These are phyloP conservation scores for Pichia sp. DNA, from an alignment of 1,139 yeast genomes.

Conservation along the genomic window DNA sequence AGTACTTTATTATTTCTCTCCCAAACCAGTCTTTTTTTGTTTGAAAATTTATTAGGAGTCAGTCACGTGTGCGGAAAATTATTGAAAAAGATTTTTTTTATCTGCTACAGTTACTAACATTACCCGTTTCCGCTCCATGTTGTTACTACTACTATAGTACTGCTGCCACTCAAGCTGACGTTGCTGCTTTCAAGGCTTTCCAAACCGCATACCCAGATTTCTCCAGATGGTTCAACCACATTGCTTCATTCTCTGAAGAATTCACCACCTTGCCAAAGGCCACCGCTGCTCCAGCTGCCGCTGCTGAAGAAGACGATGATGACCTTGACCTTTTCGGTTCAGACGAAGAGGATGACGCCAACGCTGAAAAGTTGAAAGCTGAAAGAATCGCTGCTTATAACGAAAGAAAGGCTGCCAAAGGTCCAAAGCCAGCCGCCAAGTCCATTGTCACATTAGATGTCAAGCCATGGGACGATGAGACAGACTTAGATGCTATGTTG, in stretches of 20 bases:
- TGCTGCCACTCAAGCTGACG: slow-evolving; percentile 94
- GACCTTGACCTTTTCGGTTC: slow-evolving; percentile 96
- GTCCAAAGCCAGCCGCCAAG: slow-evolving; percentile 98
- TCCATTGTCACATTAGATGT: slow-evolving; percentile 94
- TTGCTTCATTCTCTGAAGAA: slow-evolving; percentile 86
- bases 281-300: slow-evolving; percentile 48
- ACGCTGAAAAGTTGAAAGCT: slow-evolving; percentile 94
- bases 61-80: slow-evolving; percentile 4
- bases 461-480: slow-evolving; percentile 99
- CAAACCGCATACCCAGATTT: slow-evolving; percentile 90
- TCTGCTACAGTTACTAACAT: not conserved
- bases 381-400: slow-evolving; percentile 97
- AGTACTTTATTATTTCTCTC: not conserved
- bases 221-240: slow-evolving; percentile 98
- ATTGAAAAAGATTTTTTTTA: not conserved
- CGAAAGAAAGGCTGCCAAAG: slow-evolving; percentile 95
- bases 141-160: slow-evolving; percentile 43
- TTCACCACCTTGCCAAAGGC: slow-evolving; percentile 84
- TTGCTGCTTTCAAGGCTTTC: slow-evolving; percentile 90
- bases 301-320: slow-evolving; percentile 67
- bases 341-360: slow-evolving; percentile 89
- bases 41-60: not conserved
- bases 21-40: not conserved
- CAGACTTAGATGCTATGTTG: slow-evolving; percentile 83
- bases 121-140: not conserved